Percentiles rank a stretch among this genome's conserved stretches.
phyloP scores from a whole-genome alignment of 208 protist species.

The Vickermania spadyakhi region DNA sequence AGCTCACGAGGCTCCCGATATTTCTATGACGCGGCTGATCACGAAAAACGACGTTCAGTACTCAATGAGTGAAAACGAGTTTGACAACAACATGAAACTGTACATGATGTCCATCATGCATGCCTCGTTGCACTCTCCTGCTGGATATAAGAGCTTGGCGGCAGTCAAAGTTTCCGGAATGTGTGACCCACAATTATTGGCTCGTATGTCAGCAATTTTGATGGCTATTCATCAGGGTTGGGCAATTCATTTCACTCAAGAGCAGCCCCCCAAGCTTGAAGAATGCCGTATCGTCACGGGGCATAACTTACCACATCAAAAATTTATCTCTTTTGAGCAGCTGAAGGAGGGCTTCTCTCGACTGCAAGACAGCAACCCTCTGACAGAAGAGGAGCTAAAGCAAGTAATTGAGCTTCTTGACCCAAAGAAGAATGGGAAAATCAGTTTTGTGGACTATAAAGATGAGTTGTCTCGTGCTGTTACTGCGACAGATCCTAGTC shows the following conservation, averaged over 20 bases:
- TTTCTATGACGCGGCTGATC: constrained; percentile 62
- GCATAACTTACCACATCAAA: constrained; percentile 45
- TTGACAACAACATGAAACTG: constrained; percentile 90
- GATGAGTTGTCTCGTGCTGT: constrained; percentile 70
- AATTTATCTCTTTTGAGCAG: constrained; percentile 58
- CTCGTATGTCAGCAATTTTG: constrained; percentile 79
- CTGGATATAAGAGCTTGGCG: constrained; percentile 45
- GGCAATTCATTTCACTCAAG: constrained; percentile 63
- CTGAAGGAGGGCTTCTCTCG: constrained; percentile 32
- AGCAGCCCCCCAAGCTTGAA: constrained; percentile 62
- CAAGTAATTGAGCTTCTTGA: constrained; percentile 56
- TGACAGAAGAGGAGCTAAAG: constrained; percentile 43
- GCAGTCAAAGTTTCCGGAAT: constrained; percentile 92
- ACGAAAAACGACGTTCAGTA: constrained; percentile 62
- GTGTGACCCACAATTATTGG: constrained; percentile 86
- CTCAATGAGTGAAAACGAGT: constrained; percentile 38
- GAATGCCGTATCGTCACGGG: constrained; percentile 85
- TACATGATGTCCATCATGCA: constrained; percentile 90
- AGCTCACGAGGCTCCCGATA: constrained; percentile 32
- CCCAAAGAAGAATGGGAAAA: constrained; percentile 44
- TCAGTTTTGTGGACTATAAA: constrained; percentile 88
- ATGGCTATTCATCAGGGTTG: constrained; percentile 83
- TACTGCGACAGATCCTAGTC: constrained; percentile 42
- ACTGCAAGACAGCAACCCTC: constrained; percentile 11
- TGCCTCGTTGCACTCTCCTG: constrained; percentile 53